phyloP scores from a whole-genome alignment of 495 filamentous ascomycete genomes.

The Podospora tetraspora region DNA sequence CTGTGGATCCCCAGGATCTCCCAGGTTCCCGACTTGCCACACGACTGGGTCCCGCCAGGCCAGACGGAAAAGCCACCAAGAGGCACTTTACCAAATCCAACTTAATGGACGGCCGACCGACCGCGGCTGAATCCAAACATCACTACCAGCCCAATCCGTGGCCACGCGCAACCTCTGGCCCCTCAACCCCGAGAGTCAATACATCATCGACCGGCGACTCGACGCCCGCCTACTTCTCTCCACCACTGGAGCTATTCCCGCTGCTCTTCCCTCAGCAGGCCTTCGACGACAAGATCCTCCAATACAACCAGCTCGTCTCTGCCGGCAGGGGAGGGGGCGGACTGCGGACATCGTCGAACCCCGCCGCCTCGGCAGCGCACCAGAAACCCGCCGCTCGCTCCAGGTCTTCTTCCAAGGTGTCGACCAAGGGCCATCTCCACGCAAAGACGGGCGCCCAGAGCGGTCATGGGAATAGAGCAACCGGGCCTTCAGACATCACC shows the following conservation, averaged over 20 bases:
- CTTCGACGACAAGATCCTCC: constrained; percentile 49
- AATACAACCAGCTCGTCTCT: constrained; percentile 52
- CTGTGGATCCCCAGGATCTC: constrained; percentile 8
- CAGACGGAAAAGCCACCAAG: constrained; percentile 16
- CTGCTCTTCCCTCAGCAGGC: constrained; percentile 48
- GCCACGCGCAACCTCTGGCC: constrained; percentile 29
- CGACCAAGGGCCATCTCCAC: constrained; percentile 42
- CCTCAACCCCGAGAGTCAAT: constrained; percentile 23
- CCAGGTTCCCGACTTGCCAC: constrained; percentile 13
- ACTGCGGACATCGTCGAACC: constrained; percentile 43
- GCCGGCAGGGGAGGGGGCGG: constrained; percentile 42
- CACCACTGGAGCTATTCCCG: constrained; percentile 42
- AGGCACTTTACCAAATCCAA: constrained; percentile 26
- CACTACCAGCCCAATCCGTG: constrained; percentile 42
- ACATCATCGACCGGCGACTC: constrained; percentile 23
- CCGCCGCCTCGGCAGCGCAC: constrained; percentile 43
- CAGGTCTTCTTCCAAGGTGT: constrained; percentile 49
- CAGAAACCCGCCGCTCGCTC: constrained; percentile 45
- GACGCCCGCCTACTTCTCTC: constrained; percentile 28
- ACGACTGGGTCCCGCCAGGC: constrained; percentile 11
- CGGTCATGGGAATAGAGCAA: constrained; percentile 57
- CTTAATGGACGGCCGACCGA: constrained; percentile 49
- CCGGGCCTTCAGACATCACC: constrained; percentile 44
- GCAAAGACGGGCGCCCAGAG: constrained; percentile 37
- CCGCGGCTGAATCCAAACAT: constrained; percentile 48